Evolutionary conservation across 768 basidiomycete species (phyloP).

Genomic region (Russula griseocarnosa): DNA sequence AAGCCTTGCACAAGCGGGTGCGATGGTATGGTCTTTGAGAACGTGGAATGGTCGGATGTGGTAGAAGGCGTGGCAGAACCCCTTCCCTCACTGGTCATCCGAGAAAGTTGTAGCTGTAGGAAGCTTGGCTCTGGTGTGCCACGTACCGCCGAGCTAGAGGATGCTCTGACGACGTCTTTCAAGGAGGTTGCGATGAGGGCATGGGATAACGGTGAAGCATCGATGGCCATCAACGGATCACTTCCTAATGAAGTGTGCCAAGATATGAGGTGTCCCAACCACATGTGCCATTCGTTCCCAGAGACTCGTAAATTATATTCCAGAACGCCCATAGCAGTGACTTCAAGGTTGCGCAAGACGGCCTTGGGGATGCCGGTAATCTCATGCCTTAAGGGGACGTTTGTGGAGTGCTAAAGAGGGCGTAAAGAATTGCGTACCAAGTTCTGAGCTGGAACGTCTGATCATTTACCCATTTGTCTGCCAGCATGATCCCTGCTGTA

Average conservation of each 20-base stretch:
- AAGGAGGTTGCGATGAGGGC: constrained; percentile 22
- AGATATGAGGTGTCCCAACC: constrained; percentile 27
- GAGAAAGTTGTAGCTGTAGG: constrained; percentile 21
- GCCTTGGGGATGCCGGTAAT: constrained; percentile 23
- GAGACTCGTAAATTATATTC: constrained; percentile 25
- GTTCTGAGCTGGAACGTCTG: constrained; percentile 32
- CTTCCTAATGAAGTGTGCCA: constrained; percentile 22
- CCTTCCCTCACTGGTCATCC: not conserved
- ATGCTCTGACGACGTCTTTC: constrained; percentile 23
- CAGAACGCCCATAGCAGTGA: constrained; percentile 24
- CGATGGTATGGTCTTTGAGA: constrained; percentile 4
- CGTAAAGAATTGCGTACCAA: constrained; percentile 31
- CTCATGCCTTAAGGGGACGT: constrained; percentile 17
- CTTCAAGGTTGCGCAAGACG: constrained; percentile 24
- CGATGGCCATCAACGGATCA: constrained; percentile 19
- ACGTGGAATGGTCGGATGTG: constrained; percentile 1
- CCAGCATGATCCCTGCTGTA: constrained; percentile 37
- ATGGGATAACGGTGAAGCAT: constrained; percentile 17
- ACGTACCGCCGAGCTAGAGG: constrained; percentile 9
- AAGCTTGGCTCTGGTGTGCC: constrained; percentile 23
- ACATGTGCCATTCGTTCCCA: constrained; percentile 26
- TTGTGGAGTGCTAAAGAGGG: not conserved
- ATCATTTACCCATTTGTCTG: constrained; percentile 38
- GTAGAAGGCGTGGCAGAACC: not conserved
- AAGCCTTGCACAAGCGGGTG: constrained; percentile 7